Evolutionary conservation across 768 basidiomycete species (phyloP).

Genomic region (Auriscalpium microsporum): DNA sequence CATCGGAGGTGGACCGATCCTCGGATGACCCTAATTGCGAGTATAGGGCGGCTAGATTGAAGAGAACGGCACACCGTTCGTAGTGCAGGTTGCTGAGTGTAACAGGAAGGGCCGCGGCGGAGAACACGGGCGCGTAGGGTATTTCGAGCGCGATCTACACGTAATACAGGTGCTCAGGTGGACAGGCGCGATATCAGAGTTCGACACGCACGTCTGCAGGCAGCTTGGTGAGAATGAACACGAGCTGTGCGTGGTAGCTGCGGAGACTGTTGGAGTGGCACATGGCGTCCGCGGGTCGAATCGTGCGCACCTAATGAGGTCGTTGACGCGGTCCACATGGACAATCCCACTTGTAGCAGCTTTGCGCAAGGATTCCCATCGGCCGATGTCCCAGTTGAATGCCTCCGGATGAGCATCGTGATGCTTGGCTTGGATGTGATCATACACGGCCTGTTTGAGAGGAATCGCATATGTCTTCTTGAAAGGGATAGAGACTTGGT

Average conservation of each 20-base stretch:
- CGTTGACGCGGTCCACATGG: conserved; percentile 47
- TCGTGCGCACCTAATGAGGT: conserved; percentile 47
- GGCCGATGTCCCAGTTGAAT: conserved; percentile 67
- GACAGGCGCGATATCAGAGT: neutral
- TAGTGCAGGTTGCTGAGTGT: conserved; percentile 69
- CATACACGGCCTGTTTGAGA: conserved; percentile 46
- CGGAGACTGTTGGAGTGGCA: conserved; percentile 7
- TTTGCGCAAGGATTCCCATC: conserved; percentile 61
- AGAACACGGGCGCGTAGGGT: conserved; percentile 68
- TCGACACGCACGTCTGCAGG: conserved; percentile 60
- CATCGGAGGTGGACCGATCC: conserved; percentile 65
- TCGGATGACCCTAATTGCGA: conserved; percentile 68
- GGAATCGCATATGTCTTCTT: conserved; percentile 57
- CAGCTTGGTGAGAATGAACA: conserved; percentile 76
- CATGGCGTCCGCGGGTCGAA: neutral
- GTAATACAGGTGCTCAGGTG: neutral
- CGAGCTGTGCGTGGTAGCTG: conserved; percentile 89
- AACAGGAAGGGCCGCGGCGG: conserved; percentile 45
- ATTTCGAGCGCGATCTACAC: conserved; percentile 61
- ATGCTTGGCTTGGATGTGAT: conserved; percentile 57
- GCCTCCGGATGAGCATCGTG: conserved; percentile 75
- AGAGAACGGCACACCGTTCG: conserved; percentile 71
- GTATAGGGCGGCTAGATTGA: conserved; percentile 83
- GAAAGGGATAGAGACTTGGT: conserved; percentile 66
- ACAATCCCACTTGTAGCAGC: conserved; percentile 42